phyloP scores from a whole-genome alignment of 2,329 filamentous ascomycete genomes.

The Microascus cirrosus region DNA sequence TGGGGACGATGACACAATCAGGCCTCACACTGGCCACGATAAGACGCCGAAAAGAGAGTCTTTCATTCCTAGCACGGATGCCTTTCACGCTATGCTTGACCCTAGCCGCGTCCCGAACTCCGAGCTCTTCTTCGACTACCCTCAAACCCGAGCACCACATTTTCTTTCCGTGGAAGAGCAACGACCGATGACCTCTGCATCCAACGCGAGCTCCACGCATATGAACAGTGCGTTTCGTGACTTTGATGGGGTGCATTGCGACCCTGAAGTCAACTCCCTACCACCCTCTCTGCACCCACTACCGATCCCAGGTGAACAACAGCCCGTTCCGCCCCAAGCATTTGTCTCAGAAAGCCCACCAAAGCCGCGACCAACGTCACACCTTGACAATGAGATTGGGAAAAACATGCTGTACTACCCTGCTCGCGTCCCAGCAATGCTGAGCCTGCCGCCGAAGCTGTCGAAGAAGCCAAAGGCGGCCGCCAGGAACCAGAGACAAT shows the following conservation, averaged over 20 bases:
- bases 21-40: conserved; percentile 13
- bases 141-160: background rate
- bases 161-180: conserved; percentile 7
- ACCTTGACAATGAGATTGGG: conserved; percentile 52
- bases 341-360: background rate
- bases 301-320: background rate
- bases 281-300: conserved; percentile 10
- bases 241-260: conserved; percentile 72
- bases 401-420: conserved; percentile 91
- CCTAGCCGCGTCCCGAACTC: background rate
- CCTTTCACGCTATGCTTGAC: conserved; percentile 22
- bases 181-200: conserved; percentile 35
- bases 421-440: conserved; percentile 83
- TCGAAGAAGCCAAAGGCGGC: conserved; percentile 59
- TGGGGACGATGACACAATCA: conserved; percentile 25
- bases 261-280: conserved; percentile 31
- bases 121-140: background rate
- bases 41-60: conserved; percentile 5
- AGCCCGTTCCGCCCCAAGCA: background rate
- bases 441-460: conserved; percentile 82
- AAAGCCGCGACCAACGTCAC: conserved; percentile 29
- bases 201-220: conserved; percentile 53
- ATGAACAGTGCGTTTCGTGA: conserved; percentile 59
- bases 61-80: conserved; percentile 16
- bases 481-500: conserved; percentile 58